phyloP scores from a whole-genome alignment of 306 rosid genomes.

The apple (Malus domestica) region ASM211411v1 NC_041800.1:28388733-28389232 shows the following conservation, averaged over 20 bases:
- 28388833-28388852: slow-evolving; percentile 9
- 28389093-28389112: too few species aligned
- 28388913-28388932: slow-evolving; percentile 17
- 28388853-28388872: neutral
- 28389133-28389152: too few species aligned
- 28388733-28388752: slow-evolving; percentile 47
- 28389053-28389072: too few species aligned
- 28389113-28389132: too few species aligned
- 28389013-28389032: slow-evolving; percentile 47
- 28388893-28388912: neutral
- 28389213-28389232: too few species aligned
- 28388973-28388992: slow-evolving; percentile 56
- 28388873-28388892: neutral
- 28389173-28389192: too few species aligned
- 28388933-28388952: slow-evolving; percentile 54
- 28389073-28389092: too few species aligned
- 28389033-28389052: slow-evolving; percentile 29
- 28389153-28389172: too few species aligned
- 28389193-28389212: too few species aligned
- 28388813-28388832: slow-evolving; percentile 18
- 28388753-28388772: slow-evolving; percentile 52
- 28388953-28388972: slow-evolving; percentile 60
- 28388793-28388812: neutral
- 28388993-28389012: slow-evolving; percentile 54
- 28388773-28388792: slow-evolving; percentile 27